Evolutionary conservation across 306 rosid genomes (phyloP).

Genomic region (Elaeagnus macrophylla): DNA sequence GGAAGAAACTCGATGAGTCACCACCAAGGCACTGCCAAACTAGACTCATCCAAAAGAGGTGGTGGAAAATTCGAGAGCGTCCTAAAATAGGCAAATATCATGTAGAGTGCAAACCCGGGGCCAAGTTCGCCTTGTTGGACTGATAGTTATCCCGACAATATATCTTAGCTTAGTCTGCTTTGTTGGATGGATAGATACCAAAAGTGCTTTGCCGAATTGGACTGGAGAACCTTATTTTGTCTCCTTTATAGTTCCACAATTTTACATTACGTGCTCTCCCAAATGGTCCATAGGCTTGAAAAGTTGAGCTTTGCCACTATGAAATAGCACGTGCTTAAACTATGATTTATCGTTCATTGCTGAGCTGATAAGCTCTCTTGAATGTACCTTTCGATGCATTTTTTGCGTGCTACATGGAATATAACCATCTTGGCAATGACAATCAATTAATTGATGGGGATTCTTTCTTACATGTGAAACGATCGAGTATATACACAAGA

Average conservation of each 20-base stretch:
- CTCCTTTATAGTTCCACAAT: slow-evolving; percentile 3
- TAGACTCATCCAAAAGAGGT: background rate
- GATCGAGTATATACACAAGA: too few relatives aligned
- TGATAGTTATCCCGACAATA: background rate
- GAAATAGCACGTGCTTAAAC: too few relatives aligned
- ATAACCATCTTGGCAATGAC: too few relatives aligned
- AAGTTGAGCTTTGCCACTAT: background rate
- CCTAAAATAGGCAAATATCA: too few relatives aligned
- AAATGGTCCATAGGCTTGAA: background rate
- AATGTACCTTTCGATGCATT: too few relatives aligned
- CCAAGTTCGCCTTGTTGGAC: too few relatives aligned
- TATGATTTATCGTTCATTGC: too few relatives aligned
- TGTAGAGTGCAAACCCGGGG: too few relatives aligned
- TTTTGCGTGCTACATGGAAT: too few relatives aligned
- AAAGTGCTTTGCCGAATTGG: slow-evolving; percentile 17
- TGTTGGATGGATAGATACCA: slow-evolving; percentile 54
- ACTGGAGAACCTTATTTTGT: slow-evolving; percentile 33
- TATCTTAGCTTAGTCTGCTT: slow-evolving; percentile 13
- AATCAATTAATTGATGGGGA: too few relatives aligned
- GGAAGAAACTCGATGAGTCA: background rate
- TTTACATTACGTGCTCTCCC: background rate
- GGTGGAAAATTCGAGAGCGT: background rate
- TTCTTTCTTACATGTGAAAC: too few relatives aligned
- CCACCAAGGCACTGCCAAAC: background rate
- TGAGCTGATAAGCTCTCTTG: too few relatives aligned